Base-by-base conservation (phyloP, 345 rosid species). In the Lepidium aucheri region DNA sequence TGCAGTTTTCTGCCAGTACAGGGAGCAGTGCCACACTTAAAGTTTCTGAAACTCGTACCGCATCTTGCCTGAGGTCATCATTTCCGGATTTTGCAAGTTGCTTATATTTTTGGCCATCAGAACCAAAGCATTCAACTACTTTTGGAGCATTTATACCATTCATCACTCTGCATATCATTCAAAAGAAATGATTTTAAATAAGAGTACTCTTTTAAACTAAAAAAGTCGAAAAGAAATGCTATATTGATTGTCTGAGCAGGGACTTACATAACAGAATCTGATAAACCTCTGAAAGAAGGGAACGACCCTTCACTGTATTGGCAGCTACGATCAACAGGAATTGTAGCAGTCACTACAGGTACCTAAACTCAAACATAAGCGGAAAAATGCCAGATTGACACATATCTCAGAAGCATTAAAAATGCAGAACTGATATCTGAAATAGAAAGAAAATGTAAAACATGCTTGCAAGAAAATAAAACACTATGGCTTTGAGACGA, bases 21-120 rank as follows among this genome's bases (percentile, higher is more conserved):
- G 15, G 30, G 30, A 49, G 30, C 59, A 56, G 59, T 56, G 38
- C 18, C 59, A 56, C 20, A 32, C 49, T 5, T 58, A 6, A 55
- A 47, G 13, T 3, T 34, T 54, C 20, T 45, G n/a, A 56, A 60
- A 74, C 67, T 60, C 96, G 70, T 77, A 93, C 98, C 73, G 98
- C 97, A 85, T 93, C 98, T 76, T 93, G 98, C 88, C 98, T 84
- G 50, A 93, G 87, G 78, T 93, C 98, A 76, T 93, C 98, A 72
- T 90, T 93, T 74, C 95, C 97, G 71, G 96, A 93, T 81, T 93
- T 93, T 67, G 97, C 98, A 17, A 93, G 88, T 67, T 93, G 98
- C 53, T 87, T 87, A 79, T 93, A 93, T 74, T 72, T 86, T 41
- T 70, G 76, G 54, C 96, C 98, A 85, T 93, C 98, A 57, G 97